A percentile compares a stretch with the other conserved stretches of the same genome.
Conservation (phyloP, 371 early-diverging fungal species). For the Mucor circinelloides region DNA sequence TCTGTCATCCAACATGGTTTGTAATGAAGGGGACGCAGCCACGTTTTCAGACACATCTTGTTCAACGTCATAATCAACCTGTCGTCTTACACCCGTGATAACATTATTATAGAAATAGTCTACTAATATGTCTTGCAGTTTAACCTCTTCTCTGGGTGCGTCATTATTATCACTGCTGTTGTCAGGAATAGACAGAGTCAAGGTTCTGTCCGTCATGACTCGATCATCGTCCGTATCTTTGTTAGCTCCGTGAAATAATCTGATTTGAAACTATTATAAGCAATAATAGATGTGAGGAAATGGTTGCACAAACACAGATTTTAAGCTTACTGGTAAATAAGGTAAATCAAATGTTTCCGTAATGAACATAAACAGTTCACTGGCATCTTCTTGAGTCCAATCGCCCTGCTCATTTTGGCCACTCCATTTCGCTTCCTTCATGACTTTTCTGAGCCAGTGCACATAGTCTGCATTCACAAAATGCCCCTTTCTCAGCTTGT, state of each 20-base stretch:
- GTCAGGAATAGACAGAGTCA: conserved; percentile 52
- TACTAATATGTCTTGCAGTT: conserved; percentile 27
- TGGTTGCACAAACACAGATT: not conserved
- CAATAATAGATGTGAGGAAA: not conserved
- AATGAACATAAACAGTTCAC: conserved; percentile 60
- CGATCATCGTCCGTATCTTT: conserved; percentile 53
- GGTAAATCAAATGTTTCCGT: conserved; percentile 60
- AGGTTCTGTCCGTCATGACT: conserved; percentile 57
- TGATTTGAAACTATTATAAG: conserved; percentile 39
- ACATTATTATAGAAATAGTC: conserved; percentile 38
- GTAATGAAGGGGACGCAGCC: conserved; percentile 8
- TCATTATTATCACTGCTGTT: not conserved
- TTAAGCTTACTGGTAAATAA: conserved; percentile 48
- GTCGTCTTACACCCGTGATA: conserved; percentile 31
- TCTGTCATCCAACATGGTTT: not conserved
- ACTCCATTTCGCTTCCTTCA: conserved; percentile 50
- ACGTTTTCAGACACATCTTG: conserved; percentile 11
- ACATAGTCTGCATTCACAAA: conserved; percentile 49
- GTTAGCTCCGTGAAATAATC: conserved; percentile 61
- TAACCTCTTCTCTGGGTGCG: conserved; percentile 1
- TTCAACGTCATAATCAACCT: conserved; percentile 10
- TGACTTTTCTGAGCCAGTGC: conserved; percentile 47
- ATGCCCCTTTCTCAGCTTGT: conserved; percentile 54
- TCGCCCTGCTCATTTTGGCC: conserved; percentile 26
- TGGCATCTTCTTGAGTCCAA: conserved; percentile 58